These are phyloP conservation scores for Halteria grandinella DNA, from an alignment of 73 alveolate genomes.

Conservation along the genomic window DNA sequence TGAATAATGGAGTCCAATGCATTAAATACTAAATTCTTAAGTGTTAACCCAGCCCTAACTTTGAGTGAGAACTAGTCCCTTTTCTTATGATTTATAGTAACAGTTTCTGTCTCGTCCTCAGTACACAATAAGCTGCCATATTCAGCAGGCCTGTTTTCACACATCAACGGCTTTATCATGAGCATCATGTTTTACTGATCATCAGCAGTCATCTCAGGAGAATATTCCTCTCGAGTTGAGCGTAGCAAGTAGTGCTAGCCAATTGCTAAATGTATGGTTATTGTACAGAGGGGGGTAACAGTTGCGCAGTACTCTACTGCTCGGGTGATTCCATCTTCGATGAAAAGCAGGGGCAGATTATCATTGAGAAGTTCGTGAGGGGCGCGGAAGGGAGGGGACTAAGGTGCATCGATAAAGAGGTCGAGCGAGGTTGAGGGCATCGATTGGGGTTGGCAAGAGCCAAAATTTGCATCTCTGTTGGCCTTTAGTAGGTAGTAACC, in stretches of 20 bases:
- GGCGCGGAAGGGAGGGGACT: background rate
- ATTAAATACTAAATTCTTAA: slow-evolving; percentile 2
- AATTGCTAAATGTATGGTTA: background rate
- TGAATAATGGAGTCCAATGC: slow-evolving; percentile 13
- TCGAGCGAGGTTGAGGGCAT: background rate
- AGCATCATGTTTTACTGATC: background rate
- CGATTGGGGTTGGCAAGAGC: background rate
- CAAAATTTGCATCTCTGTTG: background rate
- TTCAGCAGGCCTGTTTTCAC: slow-evolving; percentile 2
- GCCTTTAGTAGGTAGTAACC: background rate
- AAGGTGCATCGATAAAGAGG: background rate
- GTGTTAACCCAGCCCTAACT: slow-evolving; percentile 18
- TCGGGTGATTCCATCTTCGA: slow-evolving; percentile 18
- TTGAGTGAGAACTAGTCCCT: slow-evolving; percentile 10
- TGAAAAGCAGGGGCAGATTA: background rate
- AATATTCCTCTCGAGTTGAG: background rate
- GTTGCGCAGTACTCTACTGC: slow-evolving; percentile 16
- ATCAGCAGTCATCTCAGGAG: background rate
- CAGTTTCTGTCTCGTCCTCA: background rate
- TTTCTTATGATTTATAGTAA: slow-evolving; percentile 6
- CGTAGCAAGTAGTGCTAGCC: slow-evolving; percentile 14
- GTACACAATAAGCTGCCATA: background rate
- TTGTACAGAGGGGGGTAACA: background rate
- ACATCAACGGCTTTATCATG: slow-evolving; percentile 11
- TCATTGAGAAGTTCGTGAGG: background rate